Percentiles rank a stretch among this genome's conserved stretches.
Evolutionary conservation across 148 eudicot species (phyloP).

Genomic region (Rhododendron simsii): DNA sequence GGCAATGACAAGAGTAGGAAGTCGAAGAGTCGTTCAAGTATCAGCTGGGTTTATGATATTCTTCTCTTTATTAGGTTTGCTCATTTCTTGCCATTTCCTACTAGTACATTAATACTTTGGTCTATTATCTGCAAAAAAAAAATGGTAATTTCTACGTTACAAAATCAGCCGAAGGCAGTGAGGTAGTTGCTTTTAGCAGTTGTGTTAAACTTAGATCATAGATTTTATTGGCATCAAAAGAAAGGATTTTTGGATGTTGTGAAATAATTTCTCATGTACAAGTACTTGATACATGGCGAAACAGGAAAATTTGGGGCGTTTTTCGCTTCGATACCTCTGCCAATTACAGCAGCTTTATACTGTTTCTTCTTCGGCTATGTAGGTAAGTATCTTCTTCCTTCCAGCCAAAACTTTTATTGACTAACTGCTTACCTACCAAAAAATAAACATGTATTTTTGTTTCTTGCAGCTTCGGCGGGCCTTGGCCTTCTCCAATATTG

Average conservation of each 20-base stretch:
- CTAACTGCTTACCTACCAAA: not conserved
- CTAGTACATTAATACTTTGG: not conserved
- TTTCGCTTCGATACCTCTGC: constrained; percentile 70
- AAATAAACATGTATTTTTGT: not conserved
- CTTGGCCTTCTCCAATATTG: constrained; percentile 75
- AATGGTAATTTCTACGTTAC: not conserved
- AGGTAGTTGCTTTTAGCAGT: not conserved
- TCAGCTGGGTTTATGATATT: constrained; percentile 62
- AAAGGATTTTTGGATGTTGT: not conserved
- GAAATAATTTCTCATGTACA: not conserved
- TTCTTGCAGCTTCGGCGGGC: constrained; percentile 70
- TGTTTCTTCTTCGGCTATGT: constrained; percentile 67
- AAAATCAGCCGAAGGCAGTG: not conserved
- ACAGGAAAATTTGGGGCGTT: constrained; percentile 78
- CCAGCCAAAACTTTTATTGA: no score
- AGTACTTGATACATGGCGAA: not conserved
- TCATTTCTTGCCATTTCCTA: not conserved
- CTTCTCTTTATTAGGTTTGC: constrained; percentile 62
- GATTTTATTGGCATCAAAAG: not conserved
- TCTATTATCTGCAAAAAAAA: not conserved
- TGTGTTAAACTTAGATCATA: not conserved
- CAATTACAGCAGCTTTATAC: constrained; percentile 64
- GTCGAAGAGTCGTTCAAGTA: constrained; percentile 64
- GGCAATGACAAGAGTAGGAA: constrained; percentile 70
- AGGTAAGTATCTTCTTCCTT: constrained; percentile 34